Base-by-base conservation (phyloP, 2,329 filamentous ascomycete genomes). In the Colletotrichum ledebouriae region DNA sequence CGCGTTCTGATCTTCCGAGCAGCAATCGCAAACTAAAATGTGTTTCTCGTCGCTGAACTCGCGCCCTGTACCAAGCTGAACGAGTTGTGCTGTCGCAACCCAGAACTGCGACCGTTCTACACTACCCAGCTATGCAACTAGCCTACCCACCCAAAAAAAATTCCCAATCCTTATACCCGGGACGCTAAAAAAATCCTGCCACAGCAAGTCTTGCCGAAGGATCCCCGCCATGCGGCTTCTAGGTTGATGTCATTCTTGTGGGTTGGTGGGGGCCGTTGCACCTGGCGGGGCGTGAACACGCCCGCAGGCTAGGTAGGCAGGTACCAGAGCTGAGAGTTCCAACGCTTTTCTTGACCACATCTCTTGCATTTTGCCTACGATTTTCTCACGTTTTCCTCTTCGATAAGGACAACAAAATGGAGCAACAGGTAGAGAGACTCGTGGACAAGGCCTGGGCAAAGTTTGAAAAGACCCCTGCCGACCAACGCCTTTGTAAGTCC, bases 391-490 rank as follows among this genome's bases (percentile, higher is more conserved):
- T 17, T 55, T 12, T 3, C n/a, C 49, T 6, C 0, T 11, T 17
- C 6, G 0, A 1, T 10, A 39, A 55, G 9, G 0, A 5, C 9
- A 1, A 6, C 55, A 70, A 63, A 0, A 97, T 97, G 94, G 92
- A 97, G 58, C 86, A 87, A n/a, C 91, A 94, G 80, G 87, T 97
- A 12, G 77, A 85, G 25, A 84, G 85, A 33, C 84, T 97, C 11
- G 90, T 93, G 3, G 83, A 91, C 60, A 94, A 94, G 81, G 86
- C 86, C 68, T 95, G 92, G 92, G 81, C 84, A 83, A 86, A 76
- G 77, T 87, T 84, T 77, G 81, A 82, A 73, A 77, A 82, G 69
- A 85, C 81, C 2, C 84, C 88, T 7, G 75, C 77, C 2, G 78
- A 84, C 56, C 78, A 75, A 25, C 83, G 86, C 52, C 76, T 88